Evolutionary conservation across 2,329 filamentous ascomycete genomes (phyloP).

Genomic region (Phialemoniopsis sp.): DNA sequence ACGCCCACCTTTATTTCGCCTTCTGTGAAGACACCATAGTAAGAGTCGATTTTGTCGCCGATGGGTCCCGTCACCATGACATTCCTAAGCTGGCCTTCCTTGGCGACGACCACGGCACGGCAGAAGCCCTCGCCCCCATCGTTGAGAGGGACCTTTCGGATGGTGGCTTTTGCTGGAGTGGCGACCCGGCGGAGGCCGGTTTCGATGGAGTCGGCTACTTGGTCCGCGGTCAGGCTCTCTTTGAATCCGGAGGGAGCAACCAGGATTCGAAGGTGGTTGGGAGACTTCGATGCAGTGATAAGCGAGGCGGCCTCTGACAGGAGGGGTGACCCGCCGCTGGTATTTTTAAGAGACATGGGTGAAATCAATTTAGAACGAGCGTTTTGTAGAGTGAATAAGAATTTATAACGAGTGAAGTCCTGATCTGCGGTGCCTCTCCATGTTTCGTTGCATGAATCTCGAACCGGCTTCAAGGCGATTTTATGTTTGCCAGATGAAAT

Average conservation of each 20-base stretch:
- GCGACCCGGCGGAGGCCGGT: constrained; percentile 38
- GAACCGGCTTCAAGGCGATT: too few relatives aligned
- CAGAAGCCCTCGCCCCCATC: constrained; percentile 51
- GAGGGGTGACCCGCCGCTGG: too few relatives aligned
- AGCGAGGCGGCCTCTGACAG: too few relatives aligned
- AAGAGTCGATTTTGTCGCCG: constrained; percentile 32
- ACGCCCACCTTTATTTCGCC: constrained; percentile 42
- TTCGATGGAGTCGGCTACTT: constrained; percentile 47
- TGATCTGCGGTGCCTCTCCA: too few relatives aligned
- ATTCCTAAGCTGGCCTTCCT: constrained; percentile 30
- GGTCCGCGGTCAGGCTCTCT: constrained; percentile 42
- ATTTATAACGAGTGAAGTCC: too few relatives aligned
- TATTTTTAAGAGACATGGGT: too few relatives aligned
- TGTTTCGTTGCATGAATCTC: too few relatives aligned
- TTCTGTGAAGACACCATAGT: constrained; percentile 36
- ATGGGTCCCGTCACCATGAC: constrained; percentile 38
- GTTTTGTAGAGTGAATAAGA: too few relatives aligned
- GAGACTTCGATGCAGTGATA: too few relatives aligned
- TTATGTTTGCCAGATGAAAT: too few relatives aligned
- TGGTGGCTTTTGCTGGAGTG: constrained; percentile 29
- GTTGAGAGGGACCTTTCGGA: constrained; percentile 44
- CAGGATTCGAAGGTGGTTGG: constrained; percentile 22
- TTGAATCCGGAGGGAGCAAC: constrained; percentile 51
- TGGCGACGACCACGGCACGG: constrained; percentile 36
- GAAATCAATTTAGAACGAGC: too few relatives aligned